Evolutionary conservation across 352 stramenopile genomes (phyloP), one percentile per base, ranked within the genome.

Genomic region (Pythium chondricola): DNA sequence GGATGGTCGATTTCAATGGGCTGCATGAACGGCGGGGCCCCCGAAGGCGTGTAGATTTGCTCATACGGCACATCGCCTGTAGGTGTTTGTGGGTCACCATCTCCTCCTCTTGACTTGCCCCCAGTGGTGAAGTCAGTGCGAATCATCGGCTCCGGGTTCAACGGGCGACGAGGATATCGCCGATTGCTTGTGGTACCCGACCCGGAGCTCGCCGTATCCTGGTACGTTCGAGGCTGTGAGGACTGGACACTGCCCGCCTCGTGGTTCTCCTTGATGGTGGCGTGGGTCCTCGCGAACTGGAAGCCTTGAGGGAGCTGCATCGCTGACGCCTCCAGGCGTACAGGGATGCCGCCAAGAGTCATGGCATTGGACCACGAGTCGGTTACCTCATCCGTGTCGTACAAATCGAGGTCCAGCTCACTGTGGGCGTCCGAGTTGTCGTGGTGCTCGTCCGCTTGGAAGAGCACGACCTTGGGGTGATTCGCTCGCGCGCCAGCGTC

Each of bases 381-480:
- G 0, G 55, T 36, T 0, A 59, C 46, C 8, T 82, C 68, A 20
- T 88, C 71, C 16, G 54, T 71, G 38, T 88, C 71, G 56, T 85
- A 85, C 3, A 83, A 52, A 44, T 78, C 73, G 18, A 83, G 47
- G 33, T 85, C 73, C 24, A 85, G 63, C 42, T 88, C 74, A 33
- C 71, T 81, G 43, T 78, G 57, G 2, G 49, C 48, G 44, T 75
- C 71, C 31, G 59, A 52, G 42, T 74, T 71, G 44, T 58, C 56
- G 31, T 74, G 61, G 32, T 65, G 52, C 30, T 55, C n/a, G 11
- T 29, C 39, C 5, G n/a, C n/a, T n/a, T 58, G 56, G 24, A 53
- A 45, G 29, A 43, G 26, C 26, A 50, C 37, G 16, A 48, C 38
- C 31, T 48, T 54, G 27, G 44, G 43, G 6, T 41, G 43, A 20